These are phyloP conservation scores for Mycena haematopus DNA, from an alignment of 768 basidiomycete genomes.

Conservation along the genomic window DNA sequence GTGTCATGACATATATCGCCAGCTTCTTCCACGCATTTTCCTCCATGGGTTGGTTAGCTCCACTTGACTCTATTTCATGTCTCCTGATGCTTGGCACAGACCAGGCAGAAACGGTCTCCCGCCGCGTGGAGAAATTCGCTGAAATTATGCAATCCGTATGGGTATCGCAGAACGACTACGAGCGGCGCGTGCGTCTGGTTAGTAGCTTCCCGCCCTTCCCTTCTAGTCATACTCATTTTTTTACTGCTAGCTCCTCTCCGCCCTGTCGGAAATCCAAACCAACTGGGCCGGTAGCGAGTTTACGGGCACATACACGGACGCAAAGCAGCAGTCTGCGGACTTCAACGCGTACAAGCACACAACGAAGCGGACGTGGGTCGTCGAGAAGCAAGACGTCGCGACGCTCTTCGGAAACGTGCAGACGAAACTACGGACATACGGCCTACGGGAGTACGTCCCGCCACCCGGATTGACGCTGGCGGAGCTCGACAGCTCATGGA, in stretches of 20 bases:
- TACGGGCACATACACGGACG: constrained; percentile 79
- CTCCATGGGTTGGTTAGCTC: constrained; percentile 78
- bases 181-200: constrained; percentile 80
- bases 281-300: constrained; percentile 74
- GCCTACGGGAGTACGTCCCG: constrained; percentile 83
- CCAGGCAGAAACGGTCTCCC: constrained; percentile 92
- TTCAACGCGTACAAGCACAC: constrained; percentile 87
- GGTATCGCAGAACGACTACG: constrained; percentile 90
- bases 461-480: constrained; percentile 68
- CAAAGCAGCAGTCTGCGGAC: constrained; percentile 73
- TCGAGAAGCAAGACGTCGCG: constrained; percentile 86
- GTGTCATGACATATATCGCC: constrained; percentile 98
- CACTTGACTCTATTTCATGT: not conserved
- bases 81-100: constrained; percentile 56
- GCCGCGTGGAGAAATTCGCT: constrained; percentile 94
- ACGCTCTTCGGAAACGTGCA: constrained; percentile 93
- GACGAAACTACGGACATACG: constrained; percentile 92
- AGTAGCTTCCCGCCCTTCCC: constrained; percentile 29
- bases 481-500: constrained; percentile 85
- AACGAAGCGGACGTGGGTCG: constrained; percentile 86
- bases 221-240: constrained; percentile 4
- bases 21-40: constrained; percentile 99
- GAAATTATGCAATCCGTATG: constrained; percentile 95
- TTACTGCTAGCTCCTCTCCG: constrained; percentile 61
- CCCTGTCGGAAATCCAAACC: constrained; percentile 69